phyloP scores from a whole-genome alignment of 495 filamentous ascomycete species.

The Talaromyces proteolyticus region DNA sequence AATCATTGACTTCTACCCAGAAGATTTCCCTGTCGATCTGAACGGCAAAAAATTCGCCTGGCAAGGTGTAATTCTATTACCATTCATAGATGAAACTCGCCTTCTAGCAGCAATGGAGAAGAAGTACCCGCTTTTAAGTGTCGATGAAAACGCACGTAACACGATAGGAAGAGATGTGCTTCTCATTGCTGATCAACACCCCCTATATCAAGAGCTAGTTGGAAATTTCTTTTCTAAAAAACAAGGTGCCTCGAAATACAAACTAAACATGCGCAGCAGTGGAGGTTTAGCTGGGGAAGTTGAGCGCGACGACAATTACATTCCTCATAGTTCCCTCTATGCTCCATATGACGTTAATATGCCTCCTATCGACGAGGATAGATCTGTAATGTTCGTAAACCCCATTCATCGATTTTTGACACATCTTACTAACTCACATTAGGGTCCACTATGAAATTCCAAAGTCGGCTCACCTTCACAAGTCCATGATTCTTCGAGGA shows the following conservation, averaged over 20 bases:
- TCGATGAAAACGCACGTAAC: slow-evolving; percentile 77
- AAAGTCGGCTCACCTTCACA: slow-evolving; percentile 63
- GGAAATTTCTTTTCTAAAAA: slow-evolving; percentile 88
- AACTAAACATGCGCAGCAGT: slow-evolving; percentile 65
- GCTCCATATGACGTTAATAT: slow-evolving; percentile 62
- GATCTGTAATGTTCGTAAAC: slow-evolving; percentile 65
- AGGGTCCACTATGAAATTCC: slow-evolving; percentile 87
- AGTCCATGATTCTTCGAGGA: slow-evolving; percentile 89
- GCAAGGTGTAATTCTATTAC: slow-evolving; percentile 91
- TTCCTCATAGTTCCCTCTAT: slow-evolving; percentile 64
- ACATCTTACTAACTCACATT: slow-evolving; percentile 21
- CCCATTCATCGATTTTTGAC: background rate
- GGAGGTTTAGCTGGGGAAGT: slow-evolving; percentile 75
- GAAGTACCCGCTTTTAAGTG: slow-evolving; percentile 71
- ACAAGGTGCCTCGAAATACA: slow-evolving; percentile 55
- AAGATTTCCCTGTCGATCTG: slow-evolving; percentile 85
- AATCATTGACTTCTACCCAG: slow-evolving; percentile 96
- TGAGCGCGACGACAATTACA: slow-evolving; percentile 71
- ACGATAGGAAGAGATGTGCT: slow-evolving; percentile 73
- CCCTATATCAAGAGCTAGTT: slow-evolving; percentile 75
- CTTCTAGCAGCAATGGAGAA: slow-evolving; percentile 77
- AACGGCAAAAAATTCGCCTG: slow-evolving; percentile 99
- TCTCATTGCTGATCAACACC: slow-evolving; percentile 74
- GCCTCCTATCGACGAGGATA: slow-evolving; percentile 76
- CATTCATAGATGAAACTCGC: slow-evolving; percentile 91